Evolutionary conservation across 139 green algal genomes (phyloP), one percentile per base, ranked within the genome.

Genomic region (Microglena sp.): DNA sequence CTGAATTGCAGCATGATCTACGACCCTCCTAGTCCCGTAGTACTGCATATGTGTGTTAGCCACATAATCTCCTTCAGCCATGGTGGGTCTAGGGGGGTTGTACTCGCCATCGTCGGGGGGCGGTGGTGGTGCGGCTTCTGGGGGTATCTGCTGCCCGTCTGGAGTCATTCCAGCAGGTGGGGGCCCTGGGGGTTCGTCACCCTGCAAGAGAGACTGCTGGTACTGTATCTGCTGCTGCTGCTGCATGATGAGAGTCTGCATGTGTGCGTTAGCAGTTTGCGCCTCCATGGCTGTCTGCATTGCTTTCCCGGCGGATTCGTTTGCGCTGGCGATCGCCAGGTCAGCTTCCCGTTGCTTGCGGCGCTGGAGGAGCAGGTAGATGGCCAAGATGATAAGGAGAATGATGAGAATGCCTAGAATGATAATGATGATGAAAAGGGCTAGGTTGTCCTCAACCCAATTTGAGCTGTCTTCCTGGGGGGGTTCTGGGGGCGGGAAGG

Each of bases 381-480:
- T 43, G 7, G 55, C 55, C 15, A 62, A 5, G 21, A 62, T 35
- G 22, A 65, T 33, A 6, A 65, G 22, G 58, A 65, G 6, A n/a
- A 65, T 7, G 30, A 53, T 4, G 5, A 65, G 33, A 5, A 65
- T n/a, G 34, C 58, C 58, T 24, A 65, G 33, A 11, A 65, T 53
- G 58, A 65, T 65, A 34, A 65, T 65, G 58, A 65, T 5, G 34
- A 65, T 65, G 34, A 65, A 65, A 6, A 65, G 32, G 4, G 58
- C 58, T 22, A 65, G 28, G 58, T 65, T 65, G 33, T 62, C 55
- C 55, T 62, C 8, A 46, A 46, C 11, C 55, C 55, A 62, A 21
- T 43, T 62, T 7, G 5, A 45, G 55, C 28, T 43, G 30, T 4
- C 5, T 22, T 5, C 15, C 11, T 28, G 6, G 27, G 53, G 8